Evolutionary conservation across 1,284 basidiomycete species (phyloP).

Genomic region (Irpex sp.): DNA sequence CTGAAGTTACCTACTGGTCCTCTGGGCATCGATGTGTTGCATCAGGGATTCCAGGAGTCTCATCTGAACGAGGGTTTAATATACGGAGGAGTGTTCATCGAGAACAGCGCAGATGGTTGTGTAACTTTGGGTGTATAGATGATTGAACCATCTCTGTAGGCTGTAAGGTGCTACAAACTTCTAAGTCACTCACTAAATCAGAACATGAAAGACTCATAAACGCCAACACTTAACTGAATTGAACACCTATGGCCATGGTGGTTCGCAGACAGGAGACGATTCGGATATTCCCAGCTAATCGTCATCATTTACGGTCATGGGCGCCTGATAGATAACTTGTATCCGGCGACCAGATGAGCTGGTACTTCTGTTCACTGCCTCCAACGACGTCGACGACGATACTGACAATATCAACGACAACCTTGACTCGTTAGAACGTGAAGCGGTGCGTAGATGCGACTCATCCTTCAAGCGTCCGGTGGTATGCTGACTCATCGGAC

Average conservation of each 20-base stretch:
- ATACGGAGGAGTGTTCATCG: slow-evolving; percentile 1
- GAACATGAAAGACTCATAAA: too few species aligned
- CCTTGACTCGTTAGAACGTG: background rate
- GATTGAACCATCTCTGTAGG: background rate
- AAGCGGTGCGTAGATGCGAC: background rate
- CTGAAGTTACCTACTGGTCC: background rate
- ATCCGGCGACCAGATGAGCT: background rate
- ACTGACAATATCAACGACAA: background rate
- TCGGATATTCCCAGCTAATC: background rate
- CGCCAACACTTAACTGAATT: background rate
- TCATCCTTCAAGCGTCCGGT: background rate
- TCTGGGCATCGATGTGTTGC: background rate
- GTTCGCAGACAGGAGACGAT: background rate
- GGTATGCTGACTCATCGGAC: background rate
- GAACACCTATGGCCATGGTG: background rate
- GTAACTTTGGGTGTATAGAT: background rate
- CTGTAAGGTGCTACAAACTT: too few species aligned
- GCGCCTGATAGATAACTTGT: background rate
- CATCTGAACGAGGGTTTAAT: background rate
- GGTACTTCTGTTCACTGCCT: background rate
- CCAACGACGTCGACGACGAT: background rate
- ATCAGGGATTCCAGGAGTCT: background rate
- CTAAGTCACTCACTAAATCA: too few species aligned
- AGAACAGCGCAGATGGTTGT: background rate
- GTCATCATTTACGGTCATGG: background rate